phyloP scores from a whole-genome alignment of 495 filamentous ascomycete genomes.

The Bombardia bombarda region DNA sequence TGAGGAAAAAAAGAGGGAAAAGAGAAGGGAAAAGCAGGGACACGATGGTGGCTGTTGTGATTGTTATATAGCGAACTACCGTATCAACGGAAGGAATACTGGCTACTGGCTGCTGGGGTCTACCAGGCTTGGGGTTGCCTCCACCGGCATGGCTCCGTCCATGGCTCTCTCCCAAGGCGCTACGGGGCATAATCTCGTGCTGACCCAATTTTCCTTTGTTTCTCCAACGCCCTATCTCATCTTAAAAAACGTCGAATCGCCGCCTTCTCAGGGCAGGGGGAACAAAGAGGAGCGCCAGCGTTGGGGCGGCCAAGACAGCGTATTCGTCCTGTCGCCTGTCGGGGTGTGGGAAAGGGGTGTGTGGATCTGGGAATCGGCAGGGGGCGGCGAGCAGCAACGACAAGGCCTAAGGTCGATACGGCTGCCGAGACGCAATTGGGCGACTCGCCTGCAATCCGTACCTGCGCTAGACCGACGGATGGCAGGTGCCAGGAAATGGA shows the following conservation, averaged over 20 bases:
- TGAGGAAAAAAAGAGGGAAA: slow-evolving; percentile 32
- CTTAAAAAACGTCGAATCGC: slow-evolving; percentile 5
- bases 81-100: too few species aligned
- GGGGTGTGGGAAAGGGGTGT: slow-evolving; percentile 9
- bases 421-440: not conserved
- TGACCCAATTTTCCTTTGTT: not conserved
- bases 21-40: slow-evolving; percentile 23
- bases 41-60: slow-evolving; percentile 9
- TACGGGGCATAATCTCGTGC: too few species aligned
- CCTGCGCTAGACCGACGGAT: not conserved
- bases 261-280: too few species aligned
- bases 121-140: too few species aligned
- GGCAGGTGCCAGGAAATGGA: slow-evolving; percentile 1
- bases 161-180: not conserved
- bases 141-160: too few species aligned
- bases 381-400: not conserved
- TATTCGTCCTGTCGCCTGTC: too few species aligned
- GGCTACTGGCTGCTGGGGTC: too few species aligned
- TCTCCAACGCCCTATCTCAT: too few species aligned
- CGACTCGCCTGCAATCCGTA: too few species aligned
- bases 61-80: slow-evolving; percentile 37
- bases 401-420: not conserved
- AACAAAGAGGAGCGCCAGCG: too few species aligned
- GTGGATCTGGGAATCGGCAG: slow-evolving; percentile 7
- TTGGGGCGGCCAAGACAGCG: too few species aligned